Percentiles rank a stretch among this genome's conserved stretches.
phyloP scores from a whole-genome alignment of 1,284 basidiomycete species.

The Sanghuangporus baumii region DNA sequence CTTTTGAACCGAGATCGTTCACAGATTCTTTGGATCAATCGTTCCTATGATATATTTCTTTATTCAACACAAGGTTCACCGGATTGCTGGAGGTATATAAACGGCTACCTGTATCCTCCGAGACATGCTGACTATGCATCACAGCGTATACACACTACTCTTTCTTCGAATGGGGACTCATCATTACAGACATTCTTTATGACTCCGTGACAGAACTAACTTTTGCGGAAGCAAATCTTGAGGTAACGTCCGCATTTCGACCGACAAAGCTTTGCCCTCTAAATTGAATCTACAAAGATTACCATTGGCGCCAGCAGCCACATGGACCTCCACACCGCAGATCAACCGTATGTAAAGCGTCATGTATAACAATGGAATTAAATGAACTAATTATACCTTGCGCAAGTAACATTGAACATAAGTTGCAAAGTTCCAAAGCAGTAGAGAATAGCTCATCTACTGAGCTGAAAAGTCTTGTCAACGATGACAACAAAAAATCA shows the following conservation, averaged over 20 bases:
- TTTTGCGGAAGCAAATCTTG: constrained; percentile 47
- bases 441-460: not conserved
- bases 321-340: not conserved
- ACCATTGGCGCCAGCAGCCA: not conserved
- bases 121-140: not conserved
- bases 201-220: constrained; percentile 67
- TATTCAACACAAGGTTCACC: constrained; percentile 76
- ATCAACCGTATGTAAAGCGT: not conserved
- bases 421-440: not conserved
- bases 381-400: not conserved
- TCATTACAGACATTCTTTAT: constrained; percentile 73
- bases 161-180: constrained; percentile 85
- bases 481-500: not conserved
- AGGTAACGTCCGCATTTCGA: constrained; percentile 31
- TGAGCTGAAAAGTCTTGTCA: not conserved
- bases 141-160: constrained; percentile 81
- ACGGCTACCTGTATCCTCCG: not conserved
- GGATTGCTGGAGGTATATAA: constrained; percentile 67
- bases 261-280: not conserved
- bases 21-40: constrained; percentile 66
- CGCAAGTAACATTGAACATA: not conserved
- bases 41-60: constrained; percentile 81
- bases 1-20: not conserved
- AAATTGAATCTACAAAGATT: not conserved
- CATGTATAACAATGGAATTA: not conserved